Evolutionary conservation across 768 basidiomycete species (phyloP).

Genomic region (Hortiboletus campestris): DNA sequence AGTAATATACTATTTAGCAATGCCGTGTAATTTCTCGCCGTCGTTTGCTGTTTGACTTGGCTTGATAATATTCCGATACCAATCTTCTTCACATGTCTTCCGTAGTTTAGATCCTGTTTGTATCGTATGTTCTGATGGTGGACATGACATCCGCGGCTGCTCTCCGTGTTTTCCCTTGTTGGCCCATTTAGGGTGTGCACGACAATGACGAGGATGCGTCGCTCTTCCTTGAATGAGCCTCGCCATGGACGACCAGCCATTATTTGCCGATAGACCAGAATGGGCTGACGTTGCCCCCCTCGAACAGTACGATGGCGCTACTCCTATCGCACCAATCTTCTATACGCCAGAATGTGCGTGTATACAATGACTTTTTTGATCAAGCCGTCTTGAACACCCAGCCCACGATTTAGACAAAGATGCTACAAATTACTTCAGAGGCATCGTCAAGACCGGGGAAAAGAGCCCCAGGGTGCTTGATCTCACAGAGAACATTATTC

Average conservation of each 20-base stretch:
- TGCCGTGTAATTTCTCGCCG: conserved; percentile 1
- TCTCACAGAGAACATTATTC: conserved; percentile 86
- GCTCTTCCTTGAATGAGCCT: background rate
- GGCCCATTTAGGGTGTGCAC: background rate
- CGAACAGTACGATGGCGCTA: conserved; percentile 73
- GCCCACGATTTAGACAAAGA: conserved; percentile 67
- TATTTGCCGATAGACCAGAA: conserved; percentile 63
- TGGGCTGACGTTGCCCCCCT: conserved; percentile 83
- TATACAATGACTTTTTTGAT: conserved; percentile 1
- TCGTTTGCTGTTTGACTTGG: conserved; percentile 2
- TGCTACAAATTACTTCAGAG: conserved; percentile 91
- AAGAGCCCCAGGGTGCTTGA: conserved; percentile 78
- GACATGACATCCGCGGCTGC: background rate
- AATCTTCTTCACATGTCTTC: conserved; percentile 8
- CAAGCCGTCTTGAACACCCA: conserved; percentile 1
- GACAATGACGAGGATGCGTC: background rate
- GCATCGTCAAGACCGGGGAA: conserved; percentile 73
- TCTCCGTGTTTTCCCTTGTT: background rate
- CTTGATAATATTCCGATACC: conserved; percentile 24
- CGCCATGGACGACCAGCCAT: conserved; percentile 10
- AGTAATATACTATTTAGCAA: conserved; percentile 4
- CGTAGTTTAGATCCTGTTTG: conserved; percentile 18
- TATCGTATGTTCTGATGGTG: conserved; percentile 20
- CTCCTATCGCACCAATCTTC: conserved; percentile 88
- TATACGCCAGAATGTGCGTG: conserved; percentile 84